A percentile compares a stretch with the other conserved stretches of the same genome.
These are phyloP conservation scores for Brassica nigra DNA, from an alignment of 345 rosid genomes.

Conservation along the genomic window DNA sequence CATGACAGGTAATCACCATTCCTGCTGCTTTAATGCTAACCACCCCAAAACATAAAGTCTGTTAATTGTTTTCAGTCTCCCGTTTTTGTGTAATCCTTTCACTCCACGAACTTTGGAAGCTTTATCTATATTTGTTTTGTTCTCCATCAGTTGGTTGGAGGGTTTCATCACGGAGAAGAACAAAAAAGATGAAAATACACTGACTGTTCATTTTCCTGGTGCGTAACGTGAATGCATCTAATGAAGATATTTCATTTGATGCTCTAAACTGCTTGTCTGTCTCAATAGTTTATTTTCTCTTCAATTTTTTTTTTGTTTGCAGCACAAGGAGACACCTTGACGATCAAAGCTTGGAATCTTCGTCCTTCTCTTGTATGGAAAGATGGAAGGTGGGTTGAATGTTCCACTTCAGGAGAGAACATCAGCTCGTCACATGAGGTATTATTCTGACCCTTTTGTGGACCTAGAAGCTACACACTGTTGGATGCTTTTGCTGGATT, in stretches of 20 bases:
- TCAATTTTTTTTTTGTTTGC: constrained; percentile 17
- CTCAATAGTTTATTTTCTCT: background rate
- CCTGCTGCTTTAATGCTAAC: background rate
- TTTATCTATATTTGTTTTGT: constrained; percentile 12
- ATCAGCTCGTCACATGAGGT: constrained; percentile 59
- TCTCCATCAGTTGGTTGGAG: constrained; percentile 85
- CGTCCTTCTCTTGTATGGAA: constrained; percentile 88
- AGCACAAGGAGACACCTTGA: constrained; percentile 70
- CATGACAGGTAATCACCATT: constrained; percentile 61
- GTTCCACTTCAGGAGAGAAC: constrained; percentile 54
- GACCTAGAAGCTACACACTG: constrained; percentile 15
- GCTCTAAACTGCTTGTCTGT: background rate
- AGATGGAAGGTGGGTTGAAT: constrained; percentile 87
- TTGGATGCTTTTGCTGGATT: constrained; percentile 11
- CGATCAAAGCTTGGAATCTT: constrained; percentile 76
- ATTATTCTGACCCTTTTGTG: background rate
- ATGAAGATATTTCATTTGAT: constrained; percentile 16
- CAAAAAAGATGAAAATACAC: constrained; percentile 72
- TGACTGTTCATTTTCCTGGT: constrained; percentile 85
- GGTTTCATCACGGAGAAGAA: constrained; percentile 79
- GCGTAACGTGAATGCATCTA: constrained; percentile 10
- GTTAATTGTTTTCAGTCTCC: background rate
- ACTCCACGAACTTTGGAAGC: background rate
- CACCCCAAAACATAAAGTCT: constrained; percentile 1
- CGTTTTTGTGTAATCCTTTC: background rate